These are phyloP conservation scores for Volvariella surrecta DNA, from an alignment of 1,284 basidiomycete species.

Conservation along the genomic window DNA sequence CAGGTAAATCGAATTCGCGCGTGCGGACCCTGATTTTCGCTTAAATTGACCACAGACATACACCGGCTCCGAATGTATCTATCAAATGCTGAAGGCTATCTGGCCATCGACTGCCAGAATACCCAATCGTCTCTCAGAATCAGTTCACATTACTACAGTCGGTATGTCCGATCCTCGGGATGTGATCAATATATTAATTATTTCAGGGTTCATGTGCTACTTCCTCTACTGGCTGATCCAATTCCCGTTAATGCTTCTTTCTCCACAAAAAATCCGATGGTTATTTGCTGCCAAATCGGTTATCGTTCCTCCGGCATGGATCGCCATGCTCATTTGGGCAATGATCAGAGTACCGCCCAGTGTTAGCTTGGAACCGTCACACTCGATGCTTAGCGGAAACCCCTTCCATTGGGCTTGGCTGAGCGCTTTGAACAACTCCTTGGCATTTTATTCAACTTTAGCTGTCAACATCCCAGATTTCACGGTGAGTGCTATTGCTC, in stretches of 20 bases:
- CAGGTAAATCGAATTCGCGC: too few relatives aligned
- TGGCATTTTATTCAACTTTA: constrained; percentile 57
- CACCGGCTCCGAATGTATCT: constrained; percentile 55
- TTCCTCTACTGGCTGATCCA: constrained; percentile 74
- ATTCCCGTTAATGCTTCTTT: constrained; percentile 68
- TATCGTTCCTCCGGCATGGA: constrained; percentile 57
- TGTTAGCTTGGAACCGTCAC: constrained; percentile 38
- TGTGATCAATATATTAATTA: background rate
- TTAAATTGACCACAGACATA: constrained; percentile 35
- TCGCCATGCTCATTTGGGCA: constrained; percentile 70
- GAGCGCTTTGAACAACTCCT: constrained; percentile 56
- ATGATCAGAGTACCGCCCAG: constrained; percentile 55
- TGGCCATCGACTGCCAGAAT: constrained; percentile 64
- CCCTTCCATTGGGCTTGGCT: constrained; percentile 67
- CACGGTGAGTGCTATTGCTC: constrained; percentile 31
- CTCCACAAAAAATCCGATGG: constrained; percentile 66
- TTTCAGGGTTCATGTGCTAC: constrained; percentile 59
- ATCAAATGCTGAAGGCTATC: constrained; percentile 72
- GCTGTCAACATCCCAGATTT: constrained; percentile 74
- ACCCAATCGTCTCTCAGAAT: constrained; percentile 52
- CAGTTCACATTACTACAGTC: constrained; percentile 55
- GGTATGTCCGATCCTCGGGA: constrained; percentile 24
- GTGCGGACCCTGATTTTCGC: background rate
- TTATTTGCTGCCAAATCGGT: constrained; percentile 65
- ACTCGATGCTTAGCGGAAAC: constrained; percentile 38